A percentile compares a stretch with the other conserved stretches of the same genome.
Conservation (phyloP, 2,329 filamentous ascomycete species). For the Colletotrichum australisinense region DNA sequence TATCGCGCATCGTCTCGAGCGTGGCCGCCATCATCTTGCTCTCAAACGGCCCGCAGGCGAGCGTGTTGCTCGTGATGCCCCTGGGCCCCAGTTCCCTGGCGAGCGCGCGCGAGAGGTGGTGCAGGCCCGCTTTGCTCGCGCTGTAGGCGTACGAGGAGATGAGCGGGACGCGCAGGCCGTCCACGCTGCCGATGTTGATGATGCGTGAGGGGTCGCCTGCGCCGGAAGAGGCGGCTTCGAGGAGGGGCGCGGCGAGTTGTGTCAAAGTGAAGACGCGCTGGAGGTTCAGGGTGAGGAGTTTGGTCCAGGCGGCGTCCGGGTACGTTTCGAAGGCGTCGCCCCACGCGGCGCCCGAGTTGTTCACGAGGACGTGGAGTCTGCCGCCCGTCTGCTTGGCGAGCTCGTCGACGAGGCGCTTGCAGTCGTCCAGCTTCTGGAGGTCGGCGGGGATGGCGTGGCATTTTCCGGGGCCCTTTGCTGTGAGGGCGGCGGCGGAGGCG, state of each 20-base stretch:
- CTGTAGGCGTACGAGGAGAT: constrained; percentile 71
- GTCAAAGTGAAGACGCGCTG: constrained; percentile 77
- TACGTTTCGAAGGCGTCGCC: constrained; percentile 69
- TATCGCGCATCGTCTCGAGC: constrained; percentile 64
- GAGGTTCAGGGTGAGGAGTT: constrained; percentile 72
- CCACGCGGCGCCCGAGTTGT: constrained; percentile 76
- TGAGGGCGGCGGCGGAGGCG: constrained; percentile 66
- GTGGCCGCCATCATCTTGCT: constrained; percentile 76
- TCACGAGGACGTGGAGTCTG: constrained; percentile 71
- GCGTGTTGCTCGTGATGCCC: constrained; percentile 72
- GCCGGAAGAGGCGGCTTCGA: constrained; percentile 50
- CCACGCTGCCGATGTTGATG: constrained; percentile 74
- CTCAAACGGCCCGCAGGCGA: constrained; percentile 79
- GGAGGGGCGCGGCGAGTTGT: constrained; percentile 68
- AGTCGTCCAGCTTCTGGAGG: constrained; percentile 69
- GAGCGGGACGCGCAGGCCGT: constrained; percentile 69
- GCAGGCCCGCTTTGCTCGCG: constrained; percentile 72
- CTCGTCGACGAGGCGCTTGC: constrained; percentile 63
- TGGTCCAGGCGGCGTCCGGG: constrained; percentile 68
- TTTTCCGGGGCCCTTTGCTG: constrained; percentile 60
- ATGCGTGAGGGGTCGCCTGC: constrained; percentile 62
- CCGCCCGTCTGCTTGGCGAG: constrained; percentile 58
- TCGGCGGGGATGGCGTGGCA: constrained; percentile 72
- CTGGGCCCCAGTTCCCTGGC: constrained; percentile 69
- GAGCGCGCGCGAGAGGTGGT: constrained; percentile 70